Percentiles rank a stretch among this genome's conserved stretches.
phyloP scores from a whole-genome alignment of 2,329 filamentous ascomycete genomes.

The Cercospora sojina region DNA sequence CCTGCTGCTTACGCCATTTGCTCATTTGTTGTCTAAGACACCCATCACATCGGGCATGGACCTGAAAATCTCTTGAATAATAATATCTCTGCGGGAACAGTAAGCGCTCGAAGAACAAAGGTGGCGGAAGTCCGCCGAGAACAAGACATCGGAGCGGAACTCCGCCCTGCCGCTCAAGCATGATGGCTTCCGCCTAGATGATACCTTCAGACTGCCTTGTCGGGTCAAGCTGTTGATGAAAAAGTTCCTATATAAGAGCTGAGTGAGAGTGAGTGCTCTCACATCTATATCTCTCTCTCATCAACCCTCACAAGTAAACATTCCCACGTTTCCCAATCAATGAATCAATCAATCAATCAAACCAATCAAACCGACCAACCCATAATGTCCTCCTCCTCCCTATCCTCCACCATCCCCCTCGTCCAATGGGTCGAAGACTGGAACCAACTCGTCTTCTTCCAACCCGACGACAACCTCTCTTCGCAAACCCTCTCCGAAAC shows the following conservation, averaged over 20 bases:
- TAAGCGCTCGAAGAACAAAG: neutral
- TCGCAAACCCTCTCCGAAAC: neutral
- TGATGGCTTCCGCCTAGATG: neutral
- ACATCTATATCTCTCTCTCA: too few species aligned
- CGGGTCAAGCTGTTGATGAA: neutral
- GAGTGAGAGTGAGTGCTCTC: neutral
- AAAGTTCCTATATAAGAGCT: neutral
- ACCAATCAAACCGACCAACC: too few species aligned
- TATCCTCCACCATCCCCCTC: neutral
- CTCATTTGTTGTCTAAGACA: neutral
- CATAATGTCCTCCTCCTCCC: neutral
- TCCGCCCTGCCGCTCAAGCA: neutral
- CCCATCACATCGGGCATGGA: neutral
- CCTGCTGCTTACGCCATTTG: neutral
- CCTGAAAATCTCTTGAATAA: neutral
- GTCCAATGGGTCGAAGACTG: neutral
- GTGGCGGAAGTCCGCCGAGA: neutral
- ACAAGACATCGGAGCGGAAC: neutral
- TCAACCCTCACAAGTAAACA: neutral
- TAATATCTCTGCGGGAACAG: neutral
- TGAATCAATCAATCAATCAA: neutral
- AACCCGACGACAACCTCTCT: neutral
- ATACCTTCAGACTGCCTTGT: too few species aligned
- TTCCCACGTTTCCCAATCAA: neutral
- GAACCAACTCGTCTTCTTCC: neutral